Percentiles rank a stretch among this genome's conserved stretches.
phyloP scores from a whole-genome alignment of 352 stramenopile genomes.

The Salisapilia sapeloensis region DNA sequence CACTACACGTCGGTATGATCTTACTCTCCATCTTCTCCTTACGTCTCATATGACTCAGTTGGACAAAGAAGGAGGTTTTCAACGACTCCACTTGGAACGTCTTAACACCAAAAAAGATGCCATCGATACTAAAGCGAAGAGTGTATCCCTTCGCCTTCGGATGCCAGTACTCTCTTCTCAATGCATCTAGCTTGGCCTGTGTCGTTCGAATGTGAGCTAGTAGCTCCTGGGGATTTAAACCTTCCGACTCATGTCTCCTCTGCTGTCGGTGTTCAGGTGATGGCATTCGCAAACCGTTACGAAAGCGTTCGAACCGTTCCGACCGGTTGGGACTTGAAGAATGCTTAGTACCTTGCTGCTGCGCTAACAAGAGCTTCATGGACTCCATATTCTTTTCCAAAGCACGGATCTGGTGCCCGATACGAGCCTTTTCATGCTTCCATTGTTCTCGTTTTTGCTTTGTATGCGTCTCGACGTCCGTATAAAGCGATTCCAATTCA shows the following conservation, averaged over 20 bases:
- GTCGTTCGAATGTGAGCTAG: too few species aligned
- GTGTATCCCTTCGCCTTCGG: constrained; percentile 56
- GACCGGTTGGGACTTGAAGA: too few species aligned
- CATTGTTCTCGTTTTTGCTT: constrained; percentile 25
- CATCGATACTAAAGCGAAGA: constrained; percentile 56
- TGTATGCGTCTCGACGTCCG: constrained; percentile 18
- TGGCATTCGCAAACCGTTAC: too few species aligned
- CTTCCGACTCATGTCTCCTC: too few species aligned
- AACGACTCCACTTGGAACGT: constrained; percentile 57
- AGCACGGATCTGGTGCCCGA: constrained; percentile 46
- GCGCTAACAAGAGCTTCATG: constrained; percentile 32
- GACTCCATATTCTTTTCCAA: constrained; percentile 54
- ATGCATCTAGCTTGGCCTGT: constrained; percentile 49
- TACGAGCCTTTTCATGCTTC: constrained; percentile 40
- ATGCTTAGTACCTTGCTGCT: constrained; percentile 24
- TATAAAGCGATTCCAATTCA: constrained; percentile 29
- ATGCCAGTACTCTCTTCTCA: constrained; percentile 54
- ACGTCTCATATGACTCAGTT: constrained; percentile 35
- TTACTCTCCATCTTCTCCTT: constrained; percentile 45
- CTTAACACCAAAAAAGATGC: constrained; percentile 59
- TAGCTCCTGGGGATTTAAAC: too few species aligned
- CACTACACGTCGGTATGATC: constrained; percentile 46
- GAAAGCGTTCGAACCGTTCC: too few species aligned
- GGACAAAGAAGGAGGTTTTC: constrained; percentile 30
- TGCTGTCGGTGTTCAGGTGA: too few species aligned